Evolutionary conservation across 352 stramenopile species (phyloP).

Genomic region (Pythium phragmitis): DNA sequence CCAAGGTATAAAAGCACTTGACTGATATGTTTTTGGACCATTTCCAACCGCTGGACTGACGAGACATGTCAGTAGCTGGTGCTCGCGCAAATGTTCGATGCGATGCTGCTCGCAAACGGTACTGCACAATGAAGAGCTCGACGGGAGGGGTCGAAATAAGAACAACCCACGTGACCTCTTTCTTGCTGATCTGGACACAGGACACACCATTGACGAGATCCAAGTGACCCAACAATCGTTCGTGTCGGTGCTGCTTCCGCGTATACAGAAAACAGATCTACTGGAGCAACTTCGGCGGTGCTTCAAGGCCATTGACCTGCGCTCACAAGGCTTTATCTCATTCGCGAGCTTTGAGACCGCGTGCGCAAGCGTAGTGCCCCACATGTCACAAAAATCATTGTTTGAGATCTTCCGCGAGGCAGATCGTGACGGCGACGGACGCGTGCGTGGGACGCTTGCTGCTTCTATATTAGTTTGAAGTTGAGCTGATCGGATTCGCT

Average conservation of each 20-base stretch:
- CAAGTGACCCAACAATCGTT: conserved; percentile 26
- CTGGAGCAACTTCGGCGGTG: conserved; percentile 51
- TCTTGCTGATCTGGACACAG: not conserved
- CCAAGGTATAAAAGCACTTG: conserved; percentile 30
- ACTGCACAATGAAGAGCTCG: not conserved
- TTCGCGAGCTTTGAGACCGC: conserved; percentile 51
- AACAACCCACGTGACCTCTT: not conserved
- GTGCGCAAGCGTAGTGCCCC: conserved; percentile 39
- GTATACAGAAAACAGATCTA: conserved; percentile 45
- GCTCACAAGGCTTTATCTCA: conserved; percentile 64
- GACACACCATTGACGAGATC: conserved; percentile 13
- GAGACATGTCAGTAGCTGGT: conserved; percentile 35
- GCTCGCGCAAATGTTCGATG: conserved; percentile 56
- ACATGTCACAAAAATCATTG: conserved; percentile 34
- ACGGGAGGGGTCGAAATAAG: not conserved
- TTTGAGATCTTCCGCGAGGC: conserved; percentile 47
- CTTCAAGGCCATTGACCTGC: conserved; percentile 69
- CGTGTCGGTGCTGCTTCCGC: conserved; percentile 33
- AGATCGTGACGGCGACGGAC: conserved; percentile 56
- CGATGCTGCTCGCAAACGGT: not conserved
- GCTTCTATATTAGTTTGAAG: not conserved
- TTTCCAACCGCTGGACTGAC: not conserved
- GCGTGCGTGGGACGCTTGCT: conserved; percentile 24
- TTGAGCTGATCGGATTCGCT: no score
- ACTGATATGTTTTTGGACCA: not conserved